phyloP scores from a whole-genome alignment of 768 basidiomycete species.

The Boletus barrowsii region DNA sequence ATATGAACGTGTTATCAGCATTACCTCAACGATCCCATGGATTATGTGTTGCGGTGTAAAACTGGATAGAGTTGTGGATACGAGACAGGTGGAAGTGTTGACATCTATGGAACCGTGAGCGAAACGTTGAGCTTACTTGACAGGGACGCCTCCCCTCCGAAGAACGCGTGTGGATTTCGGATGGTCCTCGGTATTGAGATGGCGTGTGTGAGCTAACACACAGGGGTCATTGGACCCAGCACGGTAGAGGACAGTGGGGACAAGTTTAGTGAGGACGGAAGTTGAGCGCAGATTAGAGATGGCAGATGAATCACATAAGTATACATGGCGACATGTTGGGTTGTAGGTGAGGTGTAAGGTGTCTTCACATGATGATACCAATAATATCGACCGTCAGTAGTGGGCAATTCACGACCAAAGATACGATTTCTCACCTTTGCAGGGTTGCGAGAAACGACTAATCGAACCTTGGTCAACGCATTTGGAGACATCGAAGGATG shows the following conservation, averaged over 20 bases:
- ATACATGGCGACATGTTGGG: conserved; percentile 10
- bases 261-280: not conserved
- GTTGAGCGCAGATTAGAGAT: conserved; percentile 11
- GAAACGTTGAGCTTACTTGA: conserved; percentile 13
- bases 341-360: not conserved
- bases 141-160: not conserved
- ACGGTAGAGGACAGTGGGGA: too few species aligned
- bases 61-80: conserved; percentile 10
- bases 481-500: not conserved
- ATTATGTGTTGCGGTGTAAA: not conserved
- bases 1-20: conserved; percentile 5
- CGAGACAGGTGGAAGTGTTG: not conserved
- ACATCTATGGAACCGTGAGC: not conserved
- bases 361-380: conserved; percentile 1
- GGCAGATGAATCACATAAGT: conserved; percentile 10
- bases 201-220: not conserved
- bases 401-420: too few species aligned
- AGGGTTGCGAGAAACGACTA: too few species aligned
- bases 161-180: not conserved
- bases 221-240: too few species aligned
- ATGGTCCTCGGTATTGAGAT: not conserved
- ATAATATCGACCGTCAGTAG: not conserved
- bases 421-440: too few species aligned
- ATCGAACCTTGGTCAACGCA: not conserved
- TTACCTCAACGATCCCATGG: conserved; percentile 16